A percentile compares a stretch with the other conserved stretches of the same genome.
phyloP scores from a whole-genome alignment of 192 early-diverging fungal species.

The Phycomyces blakesleeanus region DNA sequence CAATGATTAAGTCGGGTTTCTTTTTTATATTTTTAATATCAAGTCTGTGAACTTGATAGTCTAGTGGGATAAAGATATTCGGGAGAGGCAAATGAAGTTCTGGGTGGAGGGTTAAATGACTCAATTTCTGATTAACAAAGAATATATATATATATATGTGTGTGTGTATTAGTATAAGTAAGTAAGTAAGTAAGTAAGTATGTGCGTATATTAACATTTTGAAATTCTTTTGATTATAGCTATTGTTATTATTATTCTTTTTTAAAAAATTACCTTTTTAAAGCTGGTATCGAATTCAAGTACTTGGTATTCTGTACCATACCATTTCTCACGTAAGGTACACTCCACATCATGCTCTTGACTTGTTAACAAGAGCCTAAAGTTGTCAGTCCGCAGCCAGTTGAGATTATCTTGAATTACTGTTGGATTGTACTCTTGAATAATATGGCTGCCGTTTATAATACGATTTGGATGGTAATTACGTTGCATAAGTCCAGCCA shows the following conservation, averaged over 20 bases:
- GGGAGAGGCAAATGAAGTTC: conserved; percentile 61
- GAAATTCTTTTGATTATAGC: too few species aligned
- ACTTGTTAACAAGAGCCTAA: conserved; percentile 48
- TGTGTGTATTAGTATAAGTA: too few species aligned
- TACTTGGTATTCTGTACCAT: conserved; percentile 75
- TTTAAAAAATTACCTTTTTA: conserved; percentile 37
- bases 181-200: too few species aligned
- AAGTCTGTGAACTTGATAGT: conserved; percentile 57
- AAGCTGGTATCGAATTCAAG: conserved; percentile 53
- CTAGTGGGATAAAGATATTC: conserved; percentile 83
- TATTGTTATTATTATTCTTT: too few species aligned
- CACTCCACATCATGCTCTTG: conserved; percentile 41
- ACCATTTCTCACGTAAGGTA: conserved; percentile 68
- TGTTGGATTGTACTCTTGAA: conserved; percentile 59
- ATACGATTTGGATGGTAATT: conserved; percentile 62
- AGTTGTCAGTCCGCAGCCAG: conserved; percentile 59
- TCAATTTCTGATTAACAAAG: too few species aligned
- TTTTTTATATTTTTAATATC: conserved; percentile 17
- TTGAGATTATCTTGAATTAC: conserved; percentile 60
- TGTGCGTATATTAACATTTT: too few species aligned
- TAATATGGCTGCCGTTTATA: conserved; percentile 48
- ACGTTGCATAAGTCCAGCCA: conserved; percentile 76
- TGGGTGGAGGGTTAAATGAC: conserved; percentile 23
- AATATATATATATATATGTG: too few species aligned
- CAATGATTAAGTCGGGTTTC: conserved; percentile 54